phyloP scores from a whole-genome alignment of 129 eudicot genomes.

The Lonicera japonica region DNA sequence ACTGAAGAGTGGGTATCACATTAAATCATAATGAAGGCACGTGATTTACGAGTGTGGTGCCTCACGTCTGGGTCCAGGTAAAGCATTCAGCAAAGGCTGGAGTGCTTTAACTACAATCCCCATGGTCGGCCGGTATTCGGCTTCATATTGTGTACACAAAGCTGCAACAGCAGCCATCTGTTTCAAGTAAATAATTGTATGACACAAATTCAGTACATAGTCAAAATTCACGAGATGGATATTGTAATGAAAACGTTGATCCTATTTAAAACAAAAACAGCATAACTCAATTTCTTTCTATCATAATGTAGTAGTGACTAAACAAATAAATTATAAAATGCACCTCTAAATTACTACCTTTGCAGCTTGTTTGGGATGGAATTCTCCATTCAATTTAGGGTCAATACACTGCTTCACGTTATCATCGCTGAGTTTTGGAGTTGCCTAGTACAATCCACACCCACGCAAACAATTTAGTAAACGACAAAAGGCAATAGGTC shows the following conservation, averaged over 20 bases:
- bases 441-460: conserved; percentile 46
- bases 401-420: conserved; percentile 93
- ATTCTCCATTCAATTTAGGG: conserved; percentile 54
- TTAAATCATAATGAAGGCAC: too few relatives aligned
- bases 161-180: conserved; percentile 99
- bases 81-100: conserved; percentile 61
- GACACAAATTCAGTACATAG: too few relatives aligned
- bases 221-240: neutral
- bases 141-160: conserved; percentile 88
- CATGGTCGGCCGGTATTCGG: conserved; percentile 90
- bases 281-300: too few relatives aligned
- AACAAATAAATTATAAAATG: too few relatives aligned
- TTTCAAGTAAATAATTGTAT: neutral
- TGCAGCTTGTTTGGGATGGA: conserved; percentile 84
- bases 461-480: neutral
- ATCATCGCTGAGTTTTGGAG: conserved; percentile 86
- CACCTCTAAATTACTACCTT: conserved; percentile 47
- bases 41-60: conserved; percentile 19
- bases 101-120: conserved; percentile 82
- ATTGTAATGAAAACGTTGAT: neutral
- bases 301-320: too few relatives aligned
- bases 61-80: conserved; percentile 55
- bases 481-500: too few relatives aligned
- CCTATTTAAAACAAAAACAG: neutral
- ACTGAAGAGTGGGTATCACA: too few relatives aligned